Conservation (phyloP, 2,329 filamentous ascomycete species). For the Botrytis elliptica region DNA sequence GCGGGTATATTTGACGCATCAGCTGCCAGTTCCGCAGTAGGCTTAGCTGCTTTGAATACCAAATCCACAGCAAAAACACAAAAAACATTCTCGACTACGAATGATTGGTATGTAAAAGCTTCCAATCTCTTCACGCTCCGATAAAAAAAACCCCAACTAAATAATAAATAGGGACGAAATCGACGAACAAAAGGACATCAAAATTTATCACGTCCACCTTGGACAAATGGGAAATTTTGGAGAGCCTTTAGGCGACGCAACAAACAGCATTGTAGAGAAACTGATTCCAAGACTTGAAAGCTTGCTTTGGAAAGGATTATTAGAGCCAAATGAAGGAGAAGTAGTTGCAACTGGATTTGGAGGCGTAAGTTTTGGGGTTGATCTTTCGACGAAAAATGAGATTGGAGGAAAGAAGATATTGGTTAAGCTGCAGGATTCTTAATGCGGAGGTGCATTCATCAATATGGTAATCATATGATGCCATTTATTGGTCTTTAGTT, state of each 20-base stretch:
- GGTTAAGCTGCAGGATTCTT: conserved; percentile 13
- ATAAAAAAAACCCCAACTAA: background rate
- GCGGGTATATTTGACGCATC: conserved; percentile 16
- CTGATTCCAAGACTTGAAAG: conserved; percentile 16
- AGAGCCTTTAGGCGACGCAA: conserved; percentile 18
- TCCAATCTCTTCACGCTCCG: too few species aligned
- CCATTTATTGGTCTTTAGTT: background rate
- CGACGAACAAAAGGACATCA: conserved; percentile 23
- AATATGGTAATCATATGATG: background rate
- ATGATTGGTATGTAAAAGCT: conserved; percentile 6
- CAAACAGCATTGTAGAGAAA: conserved; percentile 21
- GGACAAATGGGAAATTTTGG: conserved; percentile 30
- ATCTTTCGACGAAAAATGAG: conserved; percentile 9
- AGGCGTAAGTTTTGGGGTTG: conserved; percentile 8
- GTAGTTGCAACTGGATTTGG: conserved; percentile 11
- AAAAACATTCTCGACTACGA: conserved; percentile 20
- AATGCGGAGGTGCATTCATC: background rate
- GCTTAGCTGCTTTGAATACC: background rate
- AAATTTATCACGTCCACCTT: conserved; percentile 26
- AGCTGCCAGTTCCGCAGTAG: background rate
- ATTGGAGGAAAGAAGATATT: conserved; percentile 15
- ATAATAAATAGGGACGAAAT: conserved; percentile 25
- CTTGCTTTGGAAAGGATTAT: background rate
- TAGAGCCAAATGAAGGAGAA: conserved; percentile 12
- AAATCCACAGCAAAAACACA: background rate